Evolutionary conservation across 2,329 filamentous ascomycete genomes (phyloP), one percentile per base, ranked within the genome.

Genomic region (Colletotrichum neosansevieriae): DNA sequence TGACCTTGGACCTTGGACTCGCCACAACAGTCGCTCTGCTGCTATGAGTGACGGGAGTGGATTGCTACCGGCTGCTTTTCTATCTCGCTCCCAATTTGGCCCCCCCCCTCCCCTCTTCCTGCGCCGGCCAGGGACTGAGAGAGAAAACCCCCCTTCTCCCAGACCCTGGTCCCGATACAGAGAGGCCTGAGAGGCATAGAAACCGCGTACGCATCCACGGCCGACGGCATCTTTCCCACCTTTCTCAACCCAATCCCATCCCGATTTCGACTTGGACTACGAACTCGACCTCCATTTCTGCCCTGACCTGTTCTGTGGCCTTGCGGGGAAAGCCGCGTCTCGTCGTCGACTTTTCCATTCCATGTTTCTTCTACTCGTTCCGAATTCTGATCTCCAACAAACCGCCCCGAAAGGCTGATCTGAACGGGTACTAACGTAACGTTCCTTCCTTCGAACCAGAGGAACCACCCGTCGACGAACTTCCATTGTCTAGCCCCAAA

Each of bases 171-270:
- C 49, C 49, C 47, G 47, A 65, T 49, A 59, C 65, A 49, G 54
- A 68, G 24, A 32, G 40, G 32, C 38, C 58, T 34, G 34, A 29
- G 38, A 44, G 57, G 32, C 60, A 42, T 61, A 45, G 36, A 51
- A 42, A 56, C 47, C 61, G 61, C 65, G 45, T 65, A 58, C 64
- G 45, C 51, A 63, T 42, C 58, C 60, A 47, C 59, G 40, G 36
- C 53, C 42, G 51, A 61, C 34, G 17, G 47, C 47, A n/a, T 34
- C 29, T 61, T 21, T 34, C 36, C 21, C 47, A 24, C 29, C 42
- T 17, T 50, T 32, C 47, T 61, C 24, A 42, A 24, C 58, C 32
- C 13, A 38, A 51, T 36, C 34, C 44, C 17, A n/a, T 29, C 38
- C 58, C 44, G 50, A 62, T 24, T 47, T 17, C 21, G 29, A 38